These are phyloP conservation scores for Epichloe baconii DNA, from an alignment of 2,329 filamentous ascomycete species.

Conservation along the genomic window DNA sequence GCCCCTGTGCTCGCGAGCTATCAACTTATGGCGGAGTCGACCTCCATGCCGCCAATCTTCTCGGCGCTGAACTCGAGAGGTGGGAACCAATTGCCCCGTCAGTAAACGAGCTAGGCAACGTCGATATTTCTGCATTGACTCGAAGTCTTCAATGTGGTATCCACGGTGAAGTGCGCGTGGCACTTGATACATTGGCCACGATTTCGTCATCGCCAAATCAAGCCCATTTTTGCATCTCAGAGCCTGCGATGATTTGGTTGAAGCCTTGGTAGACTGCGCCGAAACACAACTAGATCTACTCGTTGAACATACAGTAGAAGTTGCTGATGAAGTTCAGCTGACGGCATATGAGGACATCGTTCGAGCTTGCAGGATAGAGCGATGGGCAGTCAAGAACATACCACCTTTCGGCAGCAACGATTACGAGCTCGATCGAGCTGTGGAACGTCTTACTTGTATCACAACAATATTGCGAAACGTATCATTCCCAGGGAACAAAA, in stretches of 20 bases:
- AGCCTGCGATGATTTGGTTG: conserved; percentile 76
- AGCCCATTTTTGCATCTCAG: conserved; percentile 52
- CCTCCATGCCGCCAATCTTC: conserved; percentile 46
- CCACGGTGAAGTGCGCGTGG: conserved; percentile 76
- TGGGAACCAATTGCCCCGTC: conserved; percentile 64
- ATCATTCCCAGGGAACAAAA: conserved; percentile 58
- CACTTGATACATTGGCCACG: conserved; percentile 68
- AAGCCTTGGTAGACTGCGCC: conserved; percentile 78
- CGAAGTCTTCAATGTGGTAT: conserved; percentile 85
- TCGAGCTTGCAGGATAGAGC: conserved; percentile 63
- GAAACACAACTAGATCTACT: conserved; percentile 77
- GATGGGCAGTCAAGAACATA: conserved; percentile 57
- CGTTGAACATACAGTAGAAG: conserved; percentile 71
- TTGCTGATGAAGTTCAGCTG: conserved; percentile 75
- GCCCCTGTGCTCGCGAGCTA: conserved; percentile 39
- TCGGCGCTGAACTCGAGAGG: conserved; percentile 54
- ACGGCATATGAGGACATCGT: conserved; percentile 79
- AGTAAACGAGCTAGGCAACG: conserved; percentile 66
- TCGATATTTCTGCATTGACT: conserved; percentile 82
- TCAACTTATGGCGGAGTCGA: conserved; percentile 61
- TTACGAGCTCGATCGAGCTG: conserved; percentile 75
- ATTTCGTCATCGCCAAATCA: conserved; percentile 50
- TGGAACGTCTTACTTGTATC: conserved; percentile 77
- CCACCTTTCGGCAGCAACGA: conserved; percentile 61
- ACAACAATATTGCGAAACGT: conserved; percentile 88